These are phyloP conservation scores for Margaritispora aquatica DNA, from an alignment of 495 filamentous ascomycete genomes.

Conservation along the genomic window DNA sequence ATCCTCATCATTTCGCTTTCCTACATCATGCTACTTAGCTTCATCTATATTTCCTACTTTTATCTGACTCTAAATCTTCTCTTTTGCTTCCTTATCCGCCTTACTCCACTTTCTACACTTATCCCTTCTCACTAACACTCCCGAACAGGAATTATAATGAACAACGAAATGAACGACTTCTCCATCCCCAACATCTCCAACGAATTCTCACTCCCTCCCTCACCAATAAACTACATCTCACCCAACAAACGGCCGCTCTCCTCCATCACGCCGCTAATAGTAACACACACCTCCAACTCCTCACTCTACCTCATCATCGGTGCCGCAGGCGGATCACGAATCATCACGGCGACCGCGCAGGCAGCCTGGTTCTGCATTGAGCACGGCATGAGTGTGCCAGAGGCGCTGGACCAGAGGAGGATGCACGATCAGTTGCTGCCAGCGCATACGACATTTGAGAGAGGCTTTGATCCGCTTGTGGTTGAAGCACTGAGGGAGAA, in stretches of 20 bases:
- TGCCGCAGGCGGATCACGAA: slow-evolving; percentile 79
- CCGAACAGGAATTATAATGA: slow-evolving; percentile 74
- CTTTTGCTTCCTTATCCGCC: too few relatives aligned
- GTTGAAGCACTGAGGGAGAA: slow-evolving; percentile 54
- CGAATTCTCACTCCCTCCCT: slow-evolving; percentile 76
- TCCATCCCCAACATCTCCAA: slow-evolving; percentile 70
- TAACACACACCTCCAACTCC: slow-evolving; percentile 53
- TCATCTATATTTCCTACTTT: too few relatives aligned
- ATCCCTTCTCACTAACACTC: neutral
- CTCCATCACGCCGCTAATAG: slow-evolving; percentile 72
- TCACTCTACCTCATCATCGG: slow-evolving; percentile 65
- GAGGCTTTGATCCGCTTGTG: slow-evolving; percentile 58
- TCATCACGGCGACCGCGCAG: slow-evolving; percentile 79
- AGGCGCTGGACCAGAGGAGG: slow-evolving; percentile 60
- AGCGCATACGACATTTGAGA: slow-evolving; percentile 62
- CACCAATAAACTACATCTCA: slow-evolving; percentile 71
- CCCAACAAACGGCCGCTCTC: slow-evolving; percentile 78
- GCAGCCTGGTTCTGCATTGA: slow-evolving; percentile 70
- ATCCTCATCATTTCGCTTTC: too few relatives aligned
- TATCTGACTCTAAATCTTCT: too few relatives aligned
- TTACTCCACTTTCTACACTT: neutral
- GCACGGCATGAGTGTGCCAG: slow-evolving; percentile 45
- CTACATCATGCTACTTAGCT: too few relatives aligned
- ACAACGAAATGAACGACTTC: slow-evolving; percentile 91
- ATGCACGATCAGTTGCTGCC: slow-evolving; percentile 83